A percentile compares a stretch with the other conserved stretches of the same genome.
These are phyloP conservation scores for Piper betle DNA, from an alignment of 164 flowering plant genomes.

Conservation along the genomic window DNA sequence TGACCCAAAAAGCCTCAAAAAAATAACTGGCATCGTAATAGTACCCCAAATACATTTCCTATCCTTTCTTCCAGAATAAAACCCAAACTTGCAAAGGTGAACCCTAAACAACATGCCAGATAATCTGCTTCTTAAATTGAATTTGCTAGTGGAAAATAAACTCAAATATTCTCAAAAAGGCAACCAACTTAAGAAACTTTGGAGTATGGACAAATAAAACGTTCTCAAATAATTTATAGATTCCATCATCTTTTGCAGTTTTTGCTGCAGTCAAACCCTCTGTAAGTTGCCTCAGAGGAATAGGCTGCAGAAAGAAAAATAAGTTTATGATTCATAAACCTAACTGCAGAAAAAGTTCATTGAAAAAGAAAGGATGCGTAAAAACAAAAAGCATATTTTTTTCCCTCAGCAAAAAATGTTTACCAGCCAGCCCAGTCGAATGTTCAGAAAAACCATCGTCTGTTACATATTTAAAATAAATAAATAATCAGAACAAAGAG, in stretches of 20 bases:
- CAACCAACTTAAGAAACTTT: conserved; percentile 51
- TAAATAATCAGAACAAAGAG: background rate
- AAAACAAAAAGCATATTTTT: background rate
- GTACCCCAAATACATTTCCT: too few species aligned
- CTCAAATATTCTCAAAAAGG: background rate
- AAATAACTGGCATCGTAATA: too few species aligned
- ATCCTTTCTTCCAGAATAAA: too few species aligned
- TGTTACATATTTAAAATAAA: conserved; percentile 18
- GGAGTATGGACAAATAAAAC: conserved; percentile 62
- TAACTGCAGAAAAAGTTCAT: background rate
- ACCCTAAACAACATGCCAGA: too few species aligned
- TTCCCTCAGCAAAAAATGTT: background rate
- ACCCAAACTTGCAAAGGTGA: too few species aligned
- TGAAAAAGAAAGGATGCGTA: background rate
- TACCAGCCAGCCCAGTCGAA: conserved; percentile 90
- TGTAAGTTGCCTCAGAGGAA: conserved; percentile 65
- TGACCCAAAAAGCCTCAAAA: background rate
- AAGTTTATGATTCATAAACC: background rate
- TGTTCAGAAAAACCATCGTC: conserved; percentile 88
- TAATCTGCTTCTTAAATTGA: background rate
- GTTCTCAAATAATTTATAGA: conserved; percentile 65
- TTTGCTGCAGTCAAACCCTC: conserved; percentile 70
- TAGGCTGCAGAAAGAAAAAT: conserved; percentile 45
- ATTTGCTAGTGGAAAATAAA: background rate
- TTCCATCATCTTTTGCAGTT: conserved; percentile 47